Base-by-base conservation (phyloP, 306 rosid genomes). In the Vicia faba region DNA sequence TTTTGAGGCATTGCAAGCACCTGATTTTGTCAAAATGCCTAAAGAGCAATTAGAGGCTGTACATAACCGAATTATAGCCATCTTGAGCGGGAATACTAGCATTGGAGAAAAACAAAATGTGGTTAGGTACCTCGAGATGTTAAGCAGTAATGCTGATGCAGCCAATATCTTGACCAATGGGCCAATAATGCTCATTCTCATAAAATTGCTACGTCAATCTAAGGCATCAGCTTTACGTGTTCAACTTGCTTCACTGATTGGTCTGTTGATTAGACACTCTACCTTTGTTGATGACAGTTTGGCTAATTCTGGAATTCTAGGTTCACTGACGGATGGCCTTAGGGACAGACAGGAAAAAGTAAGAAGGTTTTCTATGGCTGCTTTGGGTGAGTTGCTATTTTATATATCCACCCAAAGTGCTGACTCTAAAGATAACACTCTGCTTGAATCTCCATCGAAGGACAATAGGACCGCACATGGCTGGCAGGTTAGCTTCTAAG, bases 81-180 rank as follows among this genome's bases (percentile, higher is more conserved):
- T 88, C 72, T 66, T 93, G 44, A 84, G 77, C 64, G 97, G 99
- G 71, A 88, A 72, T 78, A 78, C 84, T 51, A 82, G 87, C 84
- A 76, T 85, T 65, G 87, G 88, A 25, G 99, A 90, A 81, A 93
- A 90, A 79, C 99, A 93, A 68, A 93, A 88, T 78, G 89, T 84
- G 45, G 66, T 93, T 58, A 90, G 95, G 82, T 90, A 88, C 79
- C 97, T 93, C 61, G 97, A 93, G 77, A 86, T 85, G 84, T 83
- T 93, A 74, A 90, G 96, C 84, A 85, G 77, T 68, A 88, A 86
- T 66, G 92, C 96, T 39, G 99, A 93, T 63, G 95, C 92, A 7
- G 97, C 99, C 64, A 88, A 93, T 81, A 79, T 90, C 74, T 88
- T 93, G 86, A 93, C 97, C 84, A 93, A 93, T 81, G 99, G 99